phyloP scores from a whole-genome alignment of 805 yeast species.

The Starmerella lactis-condensi region DNA sequence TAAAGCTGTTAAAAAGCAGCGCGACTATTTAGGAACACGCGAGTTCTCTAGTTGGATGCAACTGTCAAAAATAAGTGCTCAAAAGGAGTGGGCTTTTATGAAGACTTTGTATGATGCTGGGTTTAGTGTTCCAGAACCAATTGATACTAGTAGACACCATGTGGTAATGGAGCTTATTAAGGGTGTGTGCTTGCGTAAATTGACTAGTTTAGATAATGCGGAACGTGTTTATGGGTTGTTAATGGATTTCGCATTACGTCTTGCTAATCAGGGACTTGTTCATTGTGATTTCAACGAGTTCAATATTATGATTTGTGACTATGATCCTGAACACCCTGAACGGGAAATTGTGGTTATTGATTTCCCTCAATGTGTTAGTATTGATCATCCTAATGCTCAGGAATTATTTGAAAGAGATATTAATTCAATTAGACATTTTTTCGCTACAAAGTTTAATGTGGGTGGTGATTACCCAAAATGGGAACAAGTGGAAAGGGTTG shows the following conservation, averaged over 20 bases:
- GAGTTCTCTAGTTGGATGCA: conserved; percentile 84
- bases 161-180: conserved; percentile 79
- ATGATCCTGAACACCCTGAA: conserved; percentile 27
- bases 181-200: conserved; percentile 79
- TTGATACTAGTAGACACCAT: conserved; percentile 77
- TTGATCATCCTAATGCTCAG: conserved; percentile 76
- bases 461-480: conserved; percentile 76
- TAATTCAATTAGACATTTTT: conserved; percentile 69
- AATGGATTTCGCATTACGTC: conserved; percentile 67
- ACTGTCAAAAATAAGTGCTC: conserved; percentile 74
- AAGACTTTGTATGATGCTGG: conserved; percentile 51
- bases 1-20: conserved; percentile 74
- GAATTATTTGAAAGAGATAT: conserved; percentile 83
- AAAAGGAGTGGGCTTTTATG: conserved; percentile 83
- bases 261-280: conserved; percentile 76
- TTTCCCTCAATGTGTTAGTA: conserved; percentile 95
- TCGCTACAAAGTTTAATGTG: conserved; percentile 58
- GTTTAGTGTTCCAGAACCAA: conserved; percentile 74
- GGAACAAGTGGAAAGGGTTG: conserved; percentile 49
- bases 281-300: conserved; percentile 98
- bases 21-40: conserved; percentile 66
- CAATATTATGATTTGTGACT: conserved; percentile 67
- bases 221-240: conserved; percentile 61
- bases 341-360: conserved; percentile 79
- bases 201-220: conserved; percentile 51